These are phyloP conservation scores for Trichoderma reesei DNA, from an alignment of 495 filamentous ascomycete species.

Conservation along the genomic window DNA sequence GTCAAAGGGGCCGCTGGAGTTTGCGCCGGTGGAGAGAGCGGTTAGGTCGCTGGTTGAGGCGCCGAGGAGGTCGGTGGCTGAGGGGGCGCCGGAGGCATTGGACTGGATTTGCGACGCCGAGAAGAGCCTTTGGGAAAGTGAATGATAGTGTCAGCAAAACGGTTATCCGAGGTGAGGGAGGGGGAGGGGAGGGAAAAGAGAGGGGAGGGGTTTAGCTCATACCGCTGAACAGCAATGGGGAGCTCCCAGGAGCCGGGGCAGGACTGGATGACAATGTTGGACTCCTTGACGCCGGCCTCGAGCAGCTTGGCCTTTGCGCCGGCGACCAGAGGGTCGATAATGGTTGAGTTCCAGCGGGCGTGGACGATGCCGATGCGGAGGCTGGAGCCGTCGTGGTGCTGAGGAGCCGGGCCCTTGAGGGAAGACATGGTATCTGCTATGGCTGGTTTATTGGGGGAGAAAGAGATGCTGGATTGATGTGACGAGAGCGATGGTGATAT, in stretches of 20 bases:
- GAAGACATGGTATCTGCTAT: conserved; percentile 20
- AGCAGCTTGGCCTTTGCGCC: conserved; percentile 47
- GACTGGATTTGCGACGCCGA: conserved; percentile 80
- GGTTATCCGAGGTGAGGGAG: neutral
- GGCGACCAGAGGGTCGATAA: conserved; percentile 67
- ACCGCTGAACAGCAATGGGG: conserved; percentile 78
- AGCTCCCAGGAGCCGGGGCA: conserved; percentile 94
- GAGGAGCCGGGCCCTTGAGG: conserved; percentile 36
- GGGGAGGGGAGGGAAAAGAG: conserved; percentile 10
- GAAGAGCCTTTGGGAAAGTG: conserved; percentile 50
- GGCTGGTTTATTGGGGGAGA: neutral
- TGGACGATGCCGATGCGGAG: conserved; percentile 92
- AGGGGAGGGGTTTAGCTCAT: conserved; percentile 12
- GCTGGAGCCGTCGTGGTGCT: conserved; percentile 54
- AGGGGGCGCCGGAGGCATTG: conserved; percentile 47
- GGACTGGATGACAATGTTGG: conserved; percentile 79
- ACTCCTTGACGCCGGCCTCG: conserved; percentile 65
- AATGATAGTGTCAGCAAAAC: neutral
- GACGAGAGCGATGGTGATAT: neutral
- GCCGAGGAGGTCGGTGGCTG: conserved; percentile 73
- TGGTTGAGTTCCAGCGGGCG: conserved; percentile 79
- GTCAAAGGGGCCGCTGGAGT: conserved; percentile 58
- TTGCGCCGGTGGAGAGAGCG: conserved; percentile 17
- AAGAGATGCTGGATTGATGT: conserved; percentile 1
- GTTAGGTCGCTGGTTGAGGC: conserved; percentile 53